Base-by-base conservation (phyloP, 2,329 filamentous ascomycete genomes). In the Xylaria sp. region DNA sequence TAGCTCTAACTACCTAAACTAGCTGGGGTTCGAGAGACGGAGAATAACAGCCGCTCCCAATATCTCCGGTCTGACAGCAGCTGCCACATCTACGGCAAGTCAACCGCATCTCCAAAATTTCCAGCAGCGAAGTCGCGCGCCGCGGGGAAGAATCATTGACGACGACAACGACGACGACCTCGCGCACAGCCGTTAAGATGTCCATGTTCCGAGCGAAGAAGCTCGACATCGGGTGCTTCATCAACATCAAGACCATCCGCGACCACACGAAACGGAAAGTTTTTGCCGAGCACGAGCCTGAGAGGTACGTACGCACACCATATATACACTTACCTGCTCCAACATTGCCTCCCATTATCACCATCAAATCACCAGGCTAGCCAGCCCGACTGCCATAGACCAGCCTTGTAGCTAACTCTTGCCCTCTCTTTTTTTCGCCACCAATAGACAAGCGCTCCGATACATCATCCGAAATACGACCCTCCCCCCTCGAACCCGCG, bases 211-310 rank as follows among this genome's bases (percentile, higher is more conserved):
- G 94, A 75, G 86, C 94, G 36, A 97, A 97, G 83, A 94, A 90
- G 85, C 90, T 98, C 75, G 94, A 98, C 75, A 84, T 98, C 74
- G 90, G 92, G 79, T 93, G 93, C 79, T 97, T 92, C 78, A 82
- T 97, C 83, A 98, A 98, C 78, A 89, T 91, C 79, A 91, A 91
- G 74, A 88, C 93, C 73, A 92, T 99, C 79, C 93, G 96, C 76
- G 96, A 99, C 82, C 93, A 98, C 84, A 94, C 94, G 64, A 99
- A 98, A 88, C 92, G 96, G 77, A 95, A 97, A 84, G 93, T 94
- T 67, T 98, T 94, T 77, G 92, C 92, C 78, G 86, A 93, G 79
- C 85, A 91, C 78, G 96, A 99, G 84, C 89, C 94, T 4, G 92
- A 98, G 83, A 91, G 95, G 94, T 97, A 85, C 71, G 80, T 71